Evolutionary conservation across 805 yeast species (phyloP).

Genomic region (Blastobotrys parvus): DNA sequence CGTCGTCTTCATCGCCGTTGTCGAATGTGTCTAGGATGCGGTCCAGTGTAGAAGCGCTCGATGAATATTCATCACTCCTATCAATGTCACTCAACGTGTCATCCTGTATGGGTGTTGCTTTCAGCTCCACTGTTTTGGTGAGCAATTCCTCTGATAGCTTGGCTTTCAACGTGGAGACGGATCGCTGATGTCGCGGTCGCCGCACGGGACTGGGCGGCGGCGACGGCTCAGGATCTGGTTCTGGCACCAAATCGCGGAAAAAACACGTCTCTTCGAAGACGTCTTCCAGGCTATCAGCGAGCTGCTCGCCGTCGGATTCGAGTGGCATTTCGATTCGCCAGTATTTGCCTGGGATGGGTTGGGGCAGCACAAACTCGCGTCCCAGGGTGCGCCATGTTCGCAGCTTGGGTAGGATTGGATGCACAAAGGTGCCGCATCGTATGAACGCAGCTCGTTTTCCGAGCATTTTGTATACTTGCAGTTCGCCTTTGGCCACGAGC

Average conservation of each 20-base stretch:
- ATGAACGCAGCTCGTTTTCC: constrained; percentile 51
- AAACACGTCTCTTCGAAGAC: constrained; percentile 13
- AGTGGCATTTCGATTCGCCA: constrained; percentile 42
- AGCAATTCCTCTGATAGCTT: no score
- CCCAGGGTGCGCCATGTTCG: constrained; percentile 44
- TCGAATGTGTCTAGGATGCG: constrained; percentile 20
- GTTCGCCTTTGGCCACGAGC: constrained; percentile 50
- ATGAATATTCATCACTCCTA: constrained; percentile 10
- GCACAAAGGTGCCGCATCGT: constrained; percentile 60
- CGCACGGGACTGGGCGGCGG: neutral
- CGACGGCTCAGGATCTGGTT: neutral
- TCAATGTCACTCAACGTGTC: neutral
- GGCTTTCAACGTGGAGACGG: no score
- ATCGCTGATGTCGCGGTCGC: no score
- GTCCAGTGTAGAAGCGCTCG: constrained; percentile 21
- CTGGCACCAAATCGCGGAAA: constrained; percentile 8
- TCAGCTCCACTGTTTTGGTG: no score
- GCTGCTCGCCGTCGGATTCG: neutral
- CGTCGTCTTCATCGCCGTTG: neutral
- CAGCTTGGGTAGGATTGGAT: constrained; percentile 62
- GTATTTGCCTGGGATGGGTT: constrained; percentile 67
- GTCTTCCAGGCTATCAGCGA: constrained; percentile 4
- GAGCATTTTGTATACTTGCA: constrained; percentile 52
- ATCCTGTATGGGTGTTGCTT: no score
- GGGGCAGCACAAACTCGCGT: constrained; percentile 50